phyloP scores from a whole-genome alignment of 441 rosid species.

The Eutrema salsugineum region DNA sequence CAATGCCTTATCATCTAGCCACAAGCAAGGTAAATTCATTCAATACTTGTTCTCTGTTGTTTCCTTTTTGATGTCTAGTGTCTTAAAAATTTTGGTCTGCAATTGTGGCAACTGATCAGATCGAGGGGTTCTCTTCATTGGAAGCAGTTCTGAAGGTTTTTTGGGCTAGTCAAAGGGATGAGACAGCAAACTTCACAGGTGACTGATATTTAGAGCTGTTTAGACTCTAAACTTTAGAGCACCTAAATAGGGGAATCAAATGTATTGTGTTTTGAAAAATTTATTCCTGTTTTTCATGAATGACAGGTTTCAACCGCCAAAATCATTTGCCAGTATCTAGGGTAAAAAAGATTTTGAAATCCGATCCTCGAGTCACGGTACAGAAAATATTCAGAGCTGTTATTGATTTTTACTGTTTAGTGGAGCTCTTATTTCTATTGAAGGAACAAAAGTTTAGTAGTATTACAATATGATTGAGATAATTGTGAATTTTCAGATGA shows the following conservation, averaged over 20 bases:
- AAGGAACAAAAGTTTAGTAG: background rate
- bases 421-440: background rate
- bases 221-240: background rate
- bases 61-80: background rate
- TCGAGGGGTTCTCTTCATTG: background rate
- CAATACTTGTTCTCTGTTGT: background rate
- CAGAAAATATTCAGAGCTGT: background rate
- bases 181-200: background rate
- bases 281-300: background rate
- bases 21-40: background rate
- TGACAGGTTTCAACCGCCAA: background rate
- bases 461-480: background rate
- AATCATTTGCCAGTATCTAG: background rate
- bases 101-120: background rate
- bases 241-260: background rate
- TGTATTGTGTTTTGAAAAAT: background rate
- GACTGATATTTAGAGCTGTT: background rate
- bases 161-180: background rate
- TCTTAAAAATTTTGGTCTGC: background rate
- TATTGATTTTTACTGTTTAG: background rate
- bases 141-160: background rate
- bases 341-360: background rate
- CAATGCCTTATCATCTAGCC: background rate
- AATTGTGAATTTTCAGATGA: conserved; percentile 28
- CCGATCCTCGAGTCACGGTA: background rate